Evolutionary conservation across 2,329 filamentous ascomycete species (phyloP).

Genomic region (Hypoxylon sp.): DNA sequence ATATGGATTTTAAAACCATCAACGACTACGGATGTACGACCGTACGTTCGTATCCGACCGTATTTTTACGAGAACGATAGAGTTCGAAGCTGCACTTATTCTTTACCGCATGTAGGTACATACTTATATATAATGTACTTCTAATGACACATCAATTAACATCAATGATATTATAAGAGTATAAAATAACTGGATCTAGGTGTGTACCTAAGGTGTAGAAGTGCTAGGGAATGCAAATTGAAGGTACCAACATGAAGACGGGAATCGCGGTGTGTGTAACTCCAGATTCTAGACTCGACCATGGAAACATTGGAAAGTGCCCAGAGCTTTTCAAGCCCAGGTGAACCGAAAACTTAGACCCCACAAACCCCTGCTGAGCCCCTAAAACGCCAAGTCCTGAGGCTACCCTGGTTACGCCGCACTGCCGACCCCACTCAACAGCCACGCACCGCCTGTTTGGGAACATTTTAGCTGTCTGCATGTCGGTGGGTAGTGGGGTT

Average conservation of each 20-base stretch:
- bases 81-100: conserved; percentile 2
- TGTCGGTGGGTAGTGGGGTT: conserved; percentile 26
- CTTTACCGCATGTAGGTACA: too few species aligned
- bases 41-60: not conserved
- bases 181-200: not conserved
- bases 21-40: too few species aligned
- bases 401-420: conserved; percentile 42
- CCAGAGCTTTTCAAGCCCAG: not conserved
- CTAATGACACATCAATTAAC: not conserved
- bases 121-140: not conserved
- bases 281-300: conserved; percentile 25
- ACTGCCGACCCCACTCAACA: conserved; percentile 31
- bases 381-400: conserved; percentile 30
- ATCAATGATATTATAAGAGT: not conserved
- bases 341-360: conserved; percentile 9
- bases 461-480: conserved; percentile 26
- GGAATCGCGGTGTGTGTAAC: conserved; percentile 18
- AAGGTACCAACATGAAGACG: not conserved
- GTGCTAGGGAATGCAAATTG: not conserved
- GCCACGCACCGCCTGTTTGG: conserved; percentile 31
- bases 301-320: conserved; percentile 1
- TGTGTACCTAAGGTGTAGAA: too few species aligned
- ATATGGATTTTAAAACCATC: not conserved
- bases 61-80: not conserved
- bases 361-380: conserved; percentile 23